phyloP scores from a whole-genome alignment of 2,329 filamentous ascomycete species.

The Metarhizium album region DNA sequence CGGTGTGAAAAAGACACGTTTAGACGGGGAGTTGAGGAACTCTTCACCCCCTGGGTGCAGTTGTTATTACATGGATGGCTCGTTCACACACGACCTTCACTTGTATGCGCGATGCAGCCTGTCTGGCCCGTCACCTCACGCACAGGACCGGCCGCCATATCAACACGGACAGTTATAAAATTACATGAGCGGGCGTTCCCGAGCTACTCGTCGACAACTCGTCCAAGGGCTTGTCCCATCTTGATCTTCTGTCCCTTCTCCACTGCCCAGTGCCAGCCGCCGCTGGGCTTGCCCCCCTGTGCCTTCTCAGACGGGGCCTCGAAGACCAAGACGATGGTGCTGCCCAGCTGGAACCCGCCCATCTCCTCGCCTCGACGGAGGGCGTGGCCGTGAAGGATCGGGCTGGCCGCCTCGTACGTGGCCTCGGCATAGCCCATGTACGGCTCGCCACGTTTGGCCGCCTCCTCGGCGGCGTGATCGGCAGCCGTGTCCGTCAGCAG shows the following conservation, averaged over 20 bases:
- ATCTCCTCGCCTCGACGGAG: conserved; percentile 87
- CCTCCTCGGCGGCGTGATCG: conserved; percentile 73
- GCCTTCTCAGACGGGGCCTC: conserved; percentile 66
- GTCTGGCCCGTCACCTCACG: too few relatives aligned
- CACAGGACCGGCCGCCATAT: too few relatives aligned
- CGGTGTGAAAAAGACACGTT: too few relatives aligned
- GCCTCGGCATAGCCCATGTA: conserved; percentile 92
- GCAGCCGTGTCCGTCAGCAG: conserved; percentile 87
- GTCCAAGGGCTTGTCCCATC: conserved; percentile 78
- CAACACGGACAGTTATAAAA: not conserved
- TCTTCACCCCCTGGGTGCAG: too few relatives aligned
- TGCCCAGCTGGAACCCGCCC: conserved; percentile 94
- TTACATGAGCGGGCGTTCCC: not conserved
- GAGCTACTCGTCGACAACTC: conserved; percentile 45
- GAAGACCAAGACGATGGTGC: conserved; percentile 90
- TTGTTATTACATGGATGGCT: too few relatives aligned
- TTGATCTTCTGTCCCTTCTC: conserved; percentile 81
- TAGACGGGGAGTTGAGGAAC: too few relatives aligned
- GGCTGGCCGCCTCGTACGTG: conserved; percentile 69
- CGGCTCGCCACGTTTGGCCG: conserved; percentile 62
- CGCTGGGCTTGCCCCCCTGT: conserved; percentile 41
- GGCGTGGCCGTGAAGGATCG: conserved; percentile 71
- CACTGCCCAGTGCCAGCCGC: conserved; percentile 77
- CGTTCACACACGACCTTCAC: too few relatives aligned
- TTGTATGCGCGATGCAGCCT: too few relatives aligned